A percentile compares a stretch with the other conserved stretches of the same genome.
phyloP scores from a whole-genome alignment of 164 flowering plant genomes.

The Platanus orientalis region DNA sequence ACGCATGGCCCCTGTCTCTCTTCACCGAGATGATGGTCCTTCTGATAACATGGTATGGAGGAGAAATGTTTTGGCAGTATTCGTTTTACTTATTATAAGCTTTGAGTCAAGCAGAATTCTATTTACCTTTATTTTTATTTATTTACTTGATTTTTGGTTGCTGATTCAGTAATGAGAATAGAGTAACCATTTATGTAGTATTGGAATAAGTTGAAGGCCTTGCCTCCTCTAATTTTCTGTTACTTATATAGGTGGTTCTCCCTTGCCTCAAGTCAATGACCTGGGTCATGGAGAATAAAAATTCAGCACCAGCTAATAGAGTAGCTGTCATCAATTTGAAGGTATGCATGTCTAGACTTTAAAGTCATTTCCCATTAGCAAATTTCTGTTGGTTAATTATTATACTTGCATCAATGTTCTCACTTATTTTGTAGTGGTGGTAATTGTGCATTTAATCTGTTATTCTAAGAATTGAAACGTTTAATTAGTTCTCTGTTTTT shows the following conservation, averaged over 20 bases:
- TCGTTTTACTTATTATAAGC: slow-evolving; percentile 1
- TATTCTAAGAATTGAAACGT: no score
- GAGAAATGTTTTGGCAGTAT: not conserved
- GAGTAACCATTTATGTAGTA: not conserved
- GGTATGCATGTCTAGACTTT: slow-evolving; percentile 27
- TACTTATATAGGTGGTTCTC: slow-evolving; percentile 43
- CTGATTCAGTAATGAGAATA: no score
- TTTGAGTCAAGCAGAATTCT: no score
- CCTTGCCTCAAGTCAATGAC: slow-evolving; percentile 94
- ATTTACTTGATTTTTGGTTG: no score
- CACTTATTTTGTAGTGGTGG: not conserved
- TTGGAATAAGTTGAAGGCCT: not conserved
- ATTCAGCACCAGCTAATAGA: slow-evolving; percentile 44
- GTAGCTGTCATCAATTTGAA: slow-evolving; percentile 76
- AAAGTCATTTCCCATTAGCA: not conserved
- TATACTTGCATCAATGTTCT: not conserved
- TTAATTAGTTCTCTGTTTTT: no score
- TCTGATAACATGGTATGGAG: slow-evolving; percentile 55
- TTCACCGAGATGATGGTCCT: slow-evolving; percentile 55
- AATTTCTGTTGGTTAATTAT: not conserved
- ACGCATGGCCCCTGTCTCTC: slow-evolving; percentile 63
- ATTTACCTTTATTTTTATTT: no score
- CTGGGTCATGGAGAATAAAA: slow-evolving; percentile 79
- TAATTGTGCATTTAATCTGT: no score
- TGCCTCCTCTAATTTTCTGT: not conserved